These are phyloP conservation scores for Alternaria arbusti DNA, from an alignment of 2,329 filamentous ascomycete genomes.

Conservation along the genomic window DNA sequence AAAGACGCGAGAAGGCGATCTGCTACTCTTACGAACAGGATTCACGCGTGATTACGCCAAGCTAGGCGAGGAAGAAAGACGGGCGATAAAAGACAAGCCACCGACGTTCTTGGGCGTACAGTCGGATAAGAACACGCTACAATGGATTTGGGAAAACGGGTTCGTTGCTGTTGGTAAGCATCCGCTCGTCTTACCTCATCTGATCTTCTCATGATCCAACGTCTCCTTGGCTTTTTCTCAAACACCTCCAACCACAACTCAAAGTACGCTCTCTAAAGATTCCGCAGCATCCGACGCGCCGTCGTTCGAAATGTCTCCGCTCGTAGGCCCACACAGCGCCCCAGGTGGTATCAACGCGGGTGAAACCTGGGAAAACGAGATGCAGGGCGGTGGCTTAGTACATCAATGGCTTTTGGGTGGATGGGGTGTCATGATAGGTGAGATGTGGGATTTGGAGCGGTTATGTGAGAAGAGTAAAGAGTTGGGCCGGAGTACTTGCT, in stretches of 20 bases:
- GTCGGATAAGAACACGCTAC: slow-evolving; percentile 41
- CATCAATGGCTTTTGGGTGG: slow-evolving; percentile 44
- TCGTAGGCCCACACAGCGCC: slow-evolving; percentile 41
- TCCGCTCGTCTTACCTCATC: background rate
- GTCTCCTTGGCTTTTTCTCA: background rate
- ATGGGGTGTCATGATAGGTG: slow-evolving; percentile 49
- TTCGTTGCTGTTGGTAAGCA: slow-evolving; percentile 51
- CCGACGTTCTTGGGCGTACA: slow-evolving; percentile 52
- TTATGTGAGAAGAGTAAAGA: slow-evolving; percentile 61
- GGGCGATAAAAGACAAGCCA: slow-evolving; percentile 34
- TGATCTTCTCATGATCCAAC: background rate
- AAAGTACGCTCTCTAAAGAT: background rate
- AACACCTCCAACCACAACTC: background rate
- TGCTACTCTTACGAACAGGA: slow-evolving; percentile 40
- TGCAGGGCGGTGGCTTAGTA: slow-evolving; percentile 44
- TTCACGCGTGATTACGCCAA: slow-evolving; percentile 48
- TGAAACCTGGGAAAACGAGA: slow-evolving; percentile 42
- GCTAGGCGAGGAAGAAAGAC: slow-evolving; percentile 26
- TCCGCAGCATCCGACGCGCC: slow-evolving; percentile 47
- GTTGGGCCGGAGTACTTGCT: slow-evolving; percentile 62
- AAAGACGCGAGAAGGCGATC: slow-evolving; percentile 39
- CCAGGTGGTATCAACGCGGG: slow-evolving; percentile 44
- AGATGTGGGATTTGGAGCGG: slow-evolving; percentile 56
- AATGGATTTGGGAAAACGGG: slow-evolving; percentile 56
- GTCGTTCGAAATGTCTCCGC: slow-evolving; percentile 54